A percentile compares a stretch with the other conserved stretches of the same genome.
Conservation (phyloP, 257 asterid genomes). For the Ilex aquifolium region DNA sequence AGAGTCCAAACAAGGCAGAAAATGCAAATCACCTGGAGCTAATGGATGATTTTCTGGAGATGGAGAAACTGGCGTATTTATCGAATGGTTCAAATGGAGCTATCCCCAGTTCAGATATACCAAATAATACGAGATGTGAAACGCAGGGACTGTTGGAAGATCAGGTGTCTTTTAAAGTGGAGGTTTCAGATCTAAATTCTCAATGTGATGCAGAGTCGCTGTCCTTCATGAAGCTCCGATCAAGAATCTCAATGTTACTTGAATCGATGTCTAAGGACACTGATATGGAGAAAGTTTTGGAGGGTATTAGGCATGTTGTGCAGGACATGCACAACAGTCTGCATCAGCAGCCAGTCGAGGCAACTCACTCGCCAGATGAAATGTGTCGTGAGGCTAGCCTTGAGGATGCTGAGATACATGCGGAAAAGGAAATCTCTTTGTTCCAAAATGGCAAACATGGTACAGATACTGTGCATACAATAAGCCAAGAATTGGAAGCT, state of each 20-base stretch:
- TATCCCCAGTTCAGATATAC: conserved; percentile 27
- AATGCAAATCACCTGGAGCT: conserved; percentile 63
- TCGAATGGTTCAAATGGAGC: conserved; percentile 44
- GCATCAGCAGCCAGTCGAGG: conserved; percentile 27
- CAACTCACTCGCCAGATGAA: conserved; percentile 19
- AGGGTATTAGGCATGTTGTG: conserved; percentile 46
- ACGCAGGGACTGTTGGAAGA: neutral
- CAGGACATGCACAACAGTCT: conserved; percentile 44
- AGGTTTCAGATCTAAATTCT: neutral
- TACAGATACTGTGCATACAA: conserved; percentile 21
- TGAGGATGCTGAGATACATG: conserved; percentile 27
- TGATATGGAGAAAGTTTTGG: conserved; percentile 43
- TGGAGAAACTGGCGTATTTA: conserved; percentile 84
- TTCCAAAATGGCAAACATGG: conserved; percentile 30
- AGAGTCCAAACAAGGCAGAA: conserved; percentile 56
- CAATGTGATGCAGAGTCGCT: no score
- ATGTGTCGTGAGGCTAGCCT: conserved; percentile 16
- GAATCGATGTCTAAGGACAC: conserved; percentile 49
- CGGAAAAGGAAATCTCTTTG: conserved; percentile 25
- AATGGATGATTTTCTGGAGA: conserved; percentile 97
- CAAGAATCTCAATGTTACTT: conserved; percentile 53
- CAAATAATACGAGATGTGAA: conserved; percentile 32
- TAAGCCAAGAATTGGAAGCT: conserved; percentile 40
- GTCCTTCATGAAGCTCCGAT: conserved; percentile 39
- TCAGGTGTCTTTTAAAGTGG: no score